These are phyloP conservation scores for Sarocladium oryzae DNA, from an alignment of 2,329 filamentous ascomycete species.

Conservation along the genomic window DNA sequence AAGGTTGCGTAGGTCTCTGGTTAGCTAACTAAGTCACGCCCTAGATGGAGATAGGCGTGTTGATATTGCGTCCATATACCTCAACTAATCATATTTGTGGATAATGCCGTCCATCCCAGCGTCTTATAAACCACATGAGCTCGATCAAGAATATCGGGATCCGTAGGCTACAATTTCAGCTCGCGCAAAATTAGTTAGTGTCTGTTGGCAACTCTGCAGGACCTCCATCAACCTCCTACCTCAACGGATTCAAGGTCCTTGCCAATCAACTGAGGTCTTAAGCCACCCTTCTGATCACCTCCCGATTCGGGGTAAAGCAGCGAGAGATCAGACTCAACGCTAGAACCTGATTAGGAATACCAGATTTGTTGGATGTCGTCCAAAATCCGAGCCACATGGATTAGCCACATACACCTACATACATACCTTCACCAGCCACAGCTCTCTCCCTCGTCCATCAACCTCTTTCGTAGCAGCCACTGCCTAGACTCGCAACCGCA, in stretches of 20 bases:
- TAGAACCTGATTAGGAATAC: no score
- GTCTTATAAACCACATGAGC: slow-evolving; percentile 62
- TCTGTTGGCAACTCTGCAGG: background rate
- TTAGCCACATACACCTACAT: no score
- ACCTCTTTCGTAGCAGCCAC: background rate
- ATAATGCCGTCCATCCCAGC: slow-evolving; percentile 62
- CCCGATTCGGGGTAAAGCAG: no score
- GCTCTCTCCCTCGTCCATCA: background rate
- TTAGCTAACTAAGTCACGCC: no score
- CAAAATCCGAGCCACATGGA: background rate
- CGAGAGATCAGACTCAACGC: no score
- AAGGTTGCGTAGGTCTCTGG: no score
- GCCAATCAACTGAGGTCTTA: slow-evolving; percentile 70
- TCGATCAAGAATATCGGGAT: slow-evolving; percentile 49
- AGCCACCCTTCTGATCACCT: no score
- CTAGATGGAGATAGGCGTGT: no score
- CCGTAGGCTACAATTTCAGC: slow-evolving; percentile 60
- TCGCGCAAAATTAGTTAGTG: slow-evolving; percentile 17
- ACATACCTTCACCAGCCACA: slow-evolving; percentile 6
- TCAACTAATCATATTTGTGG: slow-evolving; percentile 51
- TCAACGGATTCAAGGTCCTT: slow-evolving; percentile 25
- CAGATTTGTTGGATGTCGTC: no score
- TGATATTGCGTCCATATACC: no score
- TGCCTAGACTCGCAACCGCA: background rate
- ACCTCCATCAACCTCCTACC: slow-evolving; percentile 18